Evolutionary conservation across 2,329 filamentous ascomycete genomes (phyloP).

Genomic region (Blastomyces gilchristii): DNA sequence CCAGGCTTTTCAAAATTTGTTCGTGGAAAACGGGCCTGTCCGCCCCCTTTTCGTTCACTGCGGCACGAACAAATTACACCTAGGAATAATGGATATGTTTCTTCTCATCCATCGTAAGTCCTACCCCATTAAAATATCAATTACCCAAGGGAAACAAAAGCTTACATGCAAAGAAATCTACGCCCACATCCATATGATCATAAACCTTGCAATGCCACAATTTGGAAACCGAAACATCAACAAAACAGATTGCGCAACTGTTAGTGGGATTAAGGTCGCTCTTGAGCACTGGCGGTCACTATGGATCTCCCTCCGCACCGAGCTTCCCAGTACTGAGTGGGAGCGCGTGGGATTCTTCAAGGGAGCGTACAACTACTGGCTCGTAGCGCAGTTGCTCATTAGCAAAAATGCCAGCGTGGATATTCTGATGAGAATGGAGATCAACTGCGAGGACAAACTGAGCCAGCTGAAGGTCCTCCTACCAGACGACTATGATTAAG

Average conservation of each 20-base stretch:
- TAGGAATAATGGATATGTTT: slow-evolving; percentile 34
- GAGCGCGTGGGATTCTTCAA: slow-evolving; percentile 35
- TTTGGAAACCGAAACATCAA: neutral
- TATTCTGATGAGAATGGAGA: slow-evolving; percentile 35
- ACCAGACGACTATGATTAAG: slow-evolving; percentile 2
- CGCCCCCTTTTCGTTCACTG: slow-evolving; percentile 7
- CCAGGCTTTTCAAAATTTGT: slow-evolving; percentile 33
- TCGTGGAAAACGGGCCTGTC: slow-evolving; percentile 22
- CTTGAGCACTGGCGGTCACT: slow-evolving; percentile 31
- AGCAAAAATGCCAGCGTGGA: slow-evolving; percentile 36
- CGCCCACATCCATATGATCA: slow-evolving; percentile 33
- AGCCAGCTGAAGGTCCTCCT: slow-evolving; percentile 30
- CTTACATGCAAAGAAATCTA: slow-evolving; percentile 25
- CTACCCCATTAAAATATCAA: neutral
- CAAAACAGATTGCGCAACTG: slow-evolving; percentile 23
- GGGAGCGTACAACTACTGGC: slow-evolving; percentile 36
- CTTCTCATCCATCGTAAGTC: slow-evolving; percentile 34
- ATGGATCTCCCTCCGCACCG: slow-evolving; percentile 27
- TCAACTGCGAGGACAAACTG: slow-evolving; percentile 37
- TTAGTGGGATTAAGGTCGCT: slow-evolving; percentile 26
- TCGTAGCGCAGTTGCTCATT: slow-evolving; percentile 33
- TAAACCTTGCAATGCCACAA: slow-evolving; percentile 28
- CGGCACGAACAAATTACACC: slow-evolving; percentile 16
- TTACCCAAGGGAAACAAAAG: slow-evolving; percentile 6
- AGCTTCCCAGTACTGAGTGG: slow-evolving; percentile 29